Evolutionary conservation across 768 basidiomycete genomes (phyloP).

Genomic region (Tylopilus intermedius): DNA sequence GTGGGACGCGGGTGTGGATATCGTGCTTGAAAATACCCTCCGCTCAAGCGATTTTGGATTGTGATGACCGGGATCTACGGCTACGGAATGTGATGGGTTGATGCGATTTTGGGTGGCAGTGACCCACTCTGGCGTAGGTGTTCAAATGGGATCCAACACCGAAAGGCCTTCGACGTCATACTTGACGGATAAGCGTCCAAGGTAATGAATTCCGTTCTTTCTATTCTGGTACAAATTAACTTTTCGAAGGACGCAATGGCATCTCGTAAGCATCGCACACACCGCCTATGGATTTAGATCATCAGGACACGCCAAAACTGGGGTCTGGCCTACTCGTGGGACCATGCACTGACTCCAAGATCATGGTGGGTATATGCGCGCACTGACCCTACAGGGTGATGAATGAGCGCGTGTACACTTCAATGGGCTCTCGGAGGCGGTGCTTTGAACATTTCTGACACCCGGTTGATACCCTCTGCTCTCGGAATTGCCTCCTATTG

Average conservation of each 20-base stretch:
- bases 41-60: slow-evolving; percentile 4
- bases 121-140: not conserved
- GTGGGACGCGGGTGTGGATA: slow-evolving; percentile 2
- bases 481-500: too few relatives aligned
- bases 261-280: too few relatives aligned
- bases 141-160: too few relatives aligned
- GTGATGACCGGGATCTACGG: too few relatives aligned
- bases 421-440: not conserved
- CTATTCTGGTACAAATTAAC: too few relatives aligned
- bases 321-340: too few relatives aligned
- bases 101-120: not conserved
- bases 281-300: too few relatives aligned
- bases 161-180: too few relatives aligned
- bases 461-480: not conserved
- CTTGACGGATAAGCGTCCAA: too few relatives aligned
- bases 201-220: too few relatives aligned
- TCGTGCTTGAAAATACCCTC: slow-evolving; percentile 14
- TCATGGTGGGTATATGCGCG: not conserved
- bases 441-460: not conserved
- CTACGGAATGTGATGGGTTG: not conserved
- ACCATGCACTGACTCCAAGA: not conserved
- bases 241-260: too few relatives aligned
- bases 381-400: not conserved
- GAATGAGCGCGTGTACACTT: not conserved
- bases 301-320: too few relatives aligned